A percentile compares a stretch with the other conserved stretches of the same genome.
Conservation (phyloP, 2,329 filamentous ascomycete genomes). For the Chaetomium olivaceum region DNA sequence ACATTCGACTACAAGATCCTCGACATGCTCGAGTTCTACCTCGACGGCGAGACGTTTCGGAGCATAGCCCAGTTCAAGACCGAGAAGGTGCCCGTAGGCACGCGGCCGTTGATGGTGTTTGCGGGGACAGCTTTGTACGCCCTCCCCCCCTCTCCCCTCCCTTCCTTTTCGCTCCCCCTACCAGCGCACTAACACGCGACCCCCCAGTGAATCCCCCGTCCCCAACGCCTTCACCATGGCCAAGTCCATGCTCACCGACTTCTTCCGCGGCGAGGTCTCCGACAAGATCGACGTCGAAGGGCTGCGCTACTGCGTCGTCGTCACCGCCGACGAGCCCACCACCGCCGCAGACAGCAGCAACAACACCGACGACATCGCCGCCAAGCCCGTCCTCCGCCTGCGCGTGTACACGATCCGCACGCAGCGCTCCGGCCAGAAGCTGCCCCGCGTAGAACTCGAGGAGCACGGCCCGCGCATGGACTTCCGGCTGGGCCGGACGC, state of each 20-base stretch:
- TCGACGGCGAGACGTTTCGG: constrained; percentile 73
- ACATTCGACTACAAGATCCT: constrained; percentile 85
- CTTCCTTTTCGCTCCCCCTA: not conserved
- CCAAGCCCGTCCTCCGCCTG: constrained; percentile 62
- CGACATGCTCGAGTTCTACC: constrained; percentile 90
- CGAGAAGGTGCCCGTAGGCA: constrained; percentile 72
- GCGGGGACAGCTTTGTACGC: constrained; percentile 72
- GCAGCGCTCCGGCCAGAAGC: constrained; percentile 79
- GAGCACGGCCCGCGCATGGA: constrained; percentile 95
- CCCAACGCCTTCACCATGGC: constrained; percentile 78
- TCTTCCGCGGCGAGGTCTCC: constrained; percentile 80
- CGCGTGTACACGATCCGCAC: constrained; percentile 85
- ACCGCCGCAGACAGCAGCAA: constrained; percentile 30
- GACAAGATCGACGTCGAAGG: constrained; percentile 92
- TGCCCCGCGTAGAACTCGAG: constrained; percentile 89
- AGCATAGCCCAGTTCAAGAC: constrained; percentile 74
- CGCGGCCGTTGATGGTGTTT: constrained; percentile 91
- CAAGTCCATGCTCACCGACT: constrained; percentile 84
- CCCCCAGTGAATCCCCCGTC: constrained; percentile 68
- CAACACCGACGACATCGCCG: constrained; percentile 30
- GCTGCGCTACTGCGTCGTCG: constrained; percentile 83
- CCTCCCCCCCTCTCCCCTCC: not conserved
- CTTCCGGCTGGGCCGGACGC: constrained; percentile 78
- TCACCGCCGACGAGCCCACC: constrained; percentile 69
- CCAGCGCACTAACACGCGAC: not conserved